Percentiles rank a stretch among this genome's conserved stretches.
Conservation (phyloP, 495 filamentous ascomycete species). For the Neurospora intermedia region DNA sequence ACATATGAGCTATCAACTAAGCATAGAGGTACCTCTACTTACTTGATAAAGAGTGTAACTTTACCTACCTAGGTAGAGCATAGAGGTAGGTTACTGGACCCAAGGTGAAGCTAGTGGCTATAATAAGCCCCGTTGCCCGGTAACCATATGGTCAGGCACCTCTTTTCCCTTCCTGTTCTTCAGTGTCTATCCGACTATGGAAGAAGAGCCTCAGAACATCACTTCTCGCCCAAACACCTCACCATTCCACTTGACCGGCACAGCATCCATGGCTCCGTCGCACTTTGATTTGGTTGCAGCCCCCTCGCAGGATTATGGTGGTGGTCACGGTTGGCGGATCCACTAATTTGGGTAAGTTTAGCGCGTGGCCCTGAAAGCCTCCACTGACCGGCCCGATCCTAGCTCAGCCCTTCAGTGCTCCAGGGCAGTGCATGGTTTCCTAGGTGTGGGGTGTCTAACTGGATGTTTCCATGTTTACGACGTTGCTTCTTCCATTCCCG, state of each 20-base stretch:
- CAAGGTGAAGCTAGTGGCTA: not conserved
- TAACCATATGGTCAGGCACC: not conserved
- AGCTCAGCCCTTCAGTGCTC: not conserved
- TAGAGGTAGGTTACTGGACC: not conserved
- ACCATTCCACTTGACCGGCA: not conserved
- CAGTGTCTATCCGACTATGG: not conserved
- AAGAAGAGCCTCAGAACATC: not conserved
- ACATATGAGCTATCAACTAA: not conserved
- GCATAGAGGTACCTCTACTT: not conserved
- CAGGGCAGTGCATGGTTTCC: not conserved
- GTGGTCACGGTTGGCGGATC: constrained; percentile 1
- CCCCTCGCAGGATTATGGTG: not conserved
- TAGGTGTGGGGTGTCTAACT: not conserved
- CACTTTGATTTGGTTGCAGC: not conserved
- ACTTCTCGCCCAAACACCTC: not conserved
- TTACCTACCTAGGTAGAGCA: no score
- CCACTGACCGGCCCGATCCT: not conserved
- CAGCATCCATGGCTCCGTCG: not conserved
- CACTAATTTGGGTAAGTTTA: not conserved
- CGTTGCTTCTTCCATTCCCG: not conserved
- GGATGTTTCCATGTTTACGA: not conserved
- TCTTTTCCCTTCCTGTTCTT: not conserved
- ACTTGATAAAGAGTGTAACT: not conserved
- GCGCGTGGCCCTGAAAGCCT: not conserved
- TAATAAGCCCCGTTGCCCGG: not conserved